Conservation (phyloP, 2,329 filamentous ascomycete species). For the Diaporthe citri region DNA sequence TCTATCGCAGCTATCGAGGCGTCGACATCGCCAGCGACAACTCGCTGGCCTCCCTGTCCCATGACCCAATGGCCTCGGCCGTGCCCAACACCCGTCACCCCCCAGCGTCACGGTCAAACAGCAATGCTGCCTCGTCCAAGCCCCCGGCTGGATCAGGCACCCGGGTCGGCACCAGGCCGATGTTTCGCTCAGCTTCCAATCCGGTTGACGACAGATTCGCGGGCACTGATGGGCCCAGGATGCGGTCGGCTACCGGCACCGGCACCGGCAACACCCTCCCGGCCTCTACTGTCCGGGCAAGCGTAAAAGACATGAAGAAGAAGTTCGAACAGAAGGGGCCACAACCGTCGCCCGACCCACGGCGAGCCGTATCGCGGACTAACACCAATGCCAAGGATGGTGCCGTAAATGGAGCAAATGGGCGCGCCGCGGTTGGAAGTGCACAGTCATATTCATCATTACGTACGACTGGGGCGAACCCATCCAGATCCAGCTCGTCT, state of each 20-base stretch:
- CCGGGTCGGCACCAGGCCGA: slow-evolving; percentile 57
- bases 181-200: slow-evolving; percentile 67
- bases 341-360: slow-evolving; percentile 49
- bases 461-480: slow-evolving; percentile 52
- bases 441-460: slow-evolving; percentile 57
- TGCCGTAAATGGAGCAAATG: slow-evolving; percentile 46
- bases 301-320: slow-evolving; percentile 84
- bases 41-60: slow-evolving; percentile 55
- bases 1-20: slow-evolving; percentile 64
- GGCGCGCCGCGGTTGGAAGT: slow-evolving; percentile 50
- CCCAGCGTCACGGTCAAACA: slow-evolving; percentile 61
- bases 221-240: slow-evolving; percentile 47
- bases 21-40: slow-evolving; percentile 53
- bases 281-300: slow-evolving; percentile 62
- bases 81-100: slow-evolving; percentile 56
- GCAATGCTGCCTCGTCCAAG: slow-evolving; percentile 63
- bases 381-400: slow-evolving; percentile 52
- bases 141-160: slow-evolving; percentile 55
- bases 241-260: slow-evolving; percentile 51
- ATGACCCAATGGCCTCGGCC: slow-evolving; percentile 54
- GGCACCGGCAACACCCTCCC: slow-evolving; percentile 51
- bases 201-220: slow-evolving; percentile 61
- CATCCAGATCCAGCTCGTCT: slow-evolving; percentile 46
- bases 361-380: slow-evolving; percentile 50
- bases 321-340: slow-evolving; percentile 72